Base-by-base conservation (phyloP, 2,329 filamentous ascomycete genomes). In the Aspergillus sp. region DNA sequence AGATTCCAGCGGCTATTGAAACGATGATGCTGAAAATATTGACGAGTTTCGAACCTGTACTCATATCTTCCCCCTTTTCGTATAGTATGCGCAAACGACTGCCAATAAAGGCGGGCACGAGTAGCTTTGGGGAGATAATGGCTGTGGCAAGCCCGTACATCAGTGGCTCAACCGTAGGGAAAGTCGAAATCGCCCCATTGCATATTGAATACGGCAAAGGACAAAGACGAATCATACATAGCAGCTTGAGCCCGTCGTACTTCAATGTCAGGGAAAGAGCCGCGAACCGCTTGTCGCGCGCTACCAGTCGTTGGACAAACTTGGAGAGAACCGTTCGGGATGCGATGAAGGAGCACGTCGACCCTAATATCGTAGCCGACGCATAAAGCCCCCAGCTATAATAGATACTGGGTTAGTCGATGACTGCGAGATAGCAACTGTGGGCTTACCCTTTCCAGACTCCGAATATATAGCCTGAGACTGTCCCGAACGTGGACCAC, bases 91-190 rank as follows among this genome's bases (percentile, higher is more conserved):
- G 91, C 15, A 99, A 80, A 55, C 92, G 85, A 68, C 85, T 88
- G 60, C 95, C 95, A 68, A 99, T 91, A 77, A 97, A 99, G 66
- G 96, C 86, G 71, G 96, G 91, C 51, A 99, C 87, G 58, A 98
- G 81, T 17, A 99, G 81, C 70, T 98, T 99, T 6, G 95, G 95
- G 13, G 83, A 86, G 11, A 92, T 87, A 15, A 93, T 78, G 3
- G 90, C 88, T 0, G 93, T 98, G 5, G 95, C 93, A 46, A 92
- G 73, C 33, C 87, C 88, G 77, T 96, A 98, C 47, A 84, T 84
- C 59, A 83, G 73, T 41, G 90, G 89, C 22, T 87, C 83, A 34
- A 99, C 90, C 33, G 89, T 96, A 3, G 93, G 93, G 61, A 99
- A 93, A 1, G 95, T 98, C 30, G 91, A 91, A 55, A 99, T 85